Conservation (phyloP, 2,329 filamentous ascomycete genomes). For the Coniochaeta prunicola region DNA sequence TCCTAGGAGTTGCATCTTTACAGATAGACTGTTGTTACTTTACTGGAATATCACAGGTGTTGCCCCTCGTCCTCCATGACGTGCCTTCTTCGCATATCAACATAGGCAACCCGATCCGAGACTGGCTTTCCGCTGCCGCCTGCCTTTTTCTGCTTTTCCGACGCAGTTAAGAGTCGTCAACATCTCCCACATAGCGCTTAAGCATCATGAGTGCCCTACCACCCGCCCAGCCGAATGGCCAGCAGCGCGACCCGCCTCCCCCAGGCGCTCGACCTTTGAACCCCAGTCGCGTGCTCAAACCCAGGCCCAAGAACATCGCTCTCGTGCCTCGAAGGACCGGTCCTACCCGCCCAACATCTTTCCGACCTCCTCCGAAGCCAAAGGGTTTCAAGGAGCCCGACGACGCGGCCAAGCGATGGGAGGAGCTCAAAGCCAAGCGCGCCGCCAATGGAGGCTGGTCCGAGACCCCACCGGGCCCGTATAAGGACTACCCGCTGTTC, state of each 20-base stretch:
- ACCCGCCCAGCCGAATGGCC: background rate
- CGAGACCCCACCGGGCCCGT: slow-evolving; percentile 37
- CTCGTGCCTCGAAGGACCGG: slow-evolving; percentile 45
- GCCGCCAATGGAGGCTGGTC: slow-evolving; percentile 46
- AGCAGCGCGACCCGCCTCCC: slow-evolving; percentile 7
- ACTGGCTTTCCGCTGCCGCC: background rate
- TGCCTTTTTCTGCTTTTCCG: background rate
- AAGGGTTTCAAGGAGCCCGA: slow-evolving; percentile 11
- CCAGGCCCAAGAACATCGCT: slow-evolving; percentile 48
- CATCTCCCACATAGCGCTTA: background rate
- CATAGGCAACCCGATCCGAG: background rate
- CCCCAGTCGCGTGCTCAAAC: slow-evolving; percentile 38
- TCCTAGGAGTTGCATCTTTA: background rate
- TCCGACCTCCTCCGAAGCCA: slow-evolving; percentile 10
- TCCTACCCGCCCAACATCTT: slow-evolving; percentile 22
- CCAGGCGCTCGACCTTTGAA: slow-evolving; percentile 6
- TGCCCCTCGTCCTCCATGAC: slow-evolving; percentile 5
- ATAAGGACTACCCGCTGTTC: slow-evolving; percentile 59
- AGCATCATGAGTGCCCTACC: background rate
- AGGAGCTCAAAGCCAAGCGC: slow-evolving; percentile 31
- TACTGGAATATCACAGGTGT: background rate
- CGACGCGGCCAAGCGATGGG: slow-evolving; percentile 11
- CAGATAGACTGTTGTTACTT: background rate
- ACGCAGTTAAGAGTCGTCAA: background rate
- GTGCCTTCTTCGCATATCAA: background rate